Percentiles rank a stretch among this genome's conserved stretches.
phyloP scores from a whole-genome alignment of 2,329 filamentous ascomycete species.

The Dactylellina parvicollis region DNA sequence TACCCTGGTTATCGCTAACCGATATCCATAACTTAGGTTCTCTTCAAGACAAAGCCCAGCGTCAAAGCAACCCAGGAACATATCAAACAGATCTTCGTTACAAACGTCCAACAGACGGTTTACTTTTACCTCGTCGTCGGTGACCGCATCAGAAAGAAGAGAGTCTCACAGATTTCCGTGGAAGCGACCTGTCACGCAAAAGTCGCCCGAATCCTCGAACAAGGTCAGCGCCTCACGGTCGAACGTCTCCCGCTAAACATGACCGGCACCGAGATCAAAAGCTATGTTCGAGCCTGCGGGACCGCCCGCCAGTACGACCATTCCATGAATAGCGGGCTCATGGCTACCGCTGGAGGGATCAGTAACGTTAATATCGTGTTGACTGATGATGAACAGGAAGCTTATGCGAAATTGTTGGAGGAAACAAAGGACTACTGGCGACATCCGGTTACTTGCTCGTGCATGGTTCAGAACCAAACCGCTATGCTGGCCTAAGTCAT shows the following conservation, averaged over 20 bases:
- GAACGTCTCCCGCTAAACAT: background rate
- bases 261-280: background rate
- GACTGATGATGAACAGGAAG: slow-evolving; percentile 13
- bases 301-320: slow-evolving; percentile 28
- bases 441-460: slow-evolving; percentile 29
- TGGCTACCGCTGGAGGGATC: slow-evolving; percentile 3
- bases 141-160: slow-evolving; percentile 33
- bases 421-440: slow-evolving; percentile 24
- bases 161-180: background rate
- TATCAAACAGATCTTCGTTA: slow-evolving; percentile 14
- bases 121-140: slow-evolving; percentile 30
- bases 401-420: slow-evolving; percentile 20
- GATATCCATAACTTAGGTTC: background rate
- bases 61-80: slow-evolving; percentile 32
- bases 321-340: slow-evolving; percentile 22
- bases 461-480: background rate
- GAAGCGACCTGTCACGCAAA: slow-evolving; percentile 26
- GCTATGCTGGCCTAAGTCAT: background rate
- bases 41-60: slow-evolving; percentile 8
- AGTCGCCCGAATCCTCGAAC: slow-evolving; percentile 33
- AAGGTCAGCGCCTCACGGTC: slow-evolving; percentile 28
- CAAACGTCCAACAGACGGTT: slow-evolving; percentile 37
- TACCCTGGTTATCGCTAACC: background rate
- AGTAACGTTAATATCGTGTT: slow-evolving; percentile 13
- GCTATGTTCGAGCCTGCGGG: slow-evolving; percentile 30